Percentiles rank a stretch among this genome's conserved stretches.
These are phyloP conservation scores for Ottelia alismoides DNA, from an alignment of 106 monocot species.

Conservation along the genomic window DNA sequence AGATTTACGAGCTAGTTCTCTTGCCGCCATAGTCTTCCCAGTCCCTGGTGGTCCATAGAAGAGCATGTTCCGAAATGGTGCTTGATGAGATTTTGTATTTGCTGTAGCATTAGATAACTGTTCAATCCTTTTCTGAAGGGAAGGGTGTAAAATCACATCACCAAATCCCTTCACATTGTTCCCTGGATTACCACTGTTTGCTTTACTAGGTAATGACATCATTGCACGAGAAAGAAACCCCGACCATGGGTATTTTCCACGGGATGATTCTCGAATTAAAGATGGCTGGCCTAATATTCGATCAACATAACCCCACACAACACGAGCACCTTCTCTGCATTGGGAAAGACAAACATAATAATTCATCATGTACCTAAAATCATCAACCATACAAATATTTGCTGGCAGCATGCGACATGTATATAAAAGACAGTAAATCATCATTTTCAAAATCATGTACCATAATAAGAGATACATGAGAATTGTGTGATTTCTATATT, in stretches of 20 bases:
- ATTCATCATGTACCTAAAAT: too few species aligned
- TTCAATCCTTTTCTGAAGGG: conserved; percentile 75
- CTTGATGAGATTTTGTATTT: conserved; percentile 88
- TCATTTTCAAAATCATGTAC: too few species aligned
- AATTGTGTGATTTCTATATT: conserved; percentile 14
- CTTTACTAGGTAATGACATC: conserved; percentile 25
- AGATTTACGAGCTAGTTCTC: conserved; percentile 81
- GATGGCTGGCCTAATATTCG: conserved; percentile 92
- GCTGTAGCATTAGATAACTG: conserved; percentile 78
- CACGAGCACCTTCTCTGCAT: conserved; percentile 81
- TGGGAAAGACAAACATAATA: conserved; percentile 1
- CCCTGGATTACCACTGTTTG: conserved; percentile 15
- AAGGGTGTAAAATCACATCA: conserved; percentile 73
- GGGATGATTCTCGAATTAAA: conserved; percentile 81
- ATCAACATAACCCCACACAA: conserved; percentile 89
- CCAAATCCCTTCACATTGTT: conserved; percentile 65
- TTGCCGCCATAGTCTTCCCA: conserved; percentile 90
- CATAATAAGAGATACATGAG: not conserved
- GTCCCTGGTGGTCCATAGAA: conserved; percentile 97
- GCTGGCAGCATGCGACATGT: not conserved
- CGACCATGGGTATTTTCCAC: conserved; percentile 95
- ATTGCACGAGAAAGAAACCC: conserved; percentile 29
- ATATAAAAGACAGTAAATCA: not conserved
- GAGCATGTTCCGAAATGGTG: conserved; percentile 92
- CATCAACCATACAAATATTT: too few species aligned